Evolutionary conservation across 2,329 filamentous ascomycete species (phyloP).

Genomic region (Sporothrix schenckii): DNA sequence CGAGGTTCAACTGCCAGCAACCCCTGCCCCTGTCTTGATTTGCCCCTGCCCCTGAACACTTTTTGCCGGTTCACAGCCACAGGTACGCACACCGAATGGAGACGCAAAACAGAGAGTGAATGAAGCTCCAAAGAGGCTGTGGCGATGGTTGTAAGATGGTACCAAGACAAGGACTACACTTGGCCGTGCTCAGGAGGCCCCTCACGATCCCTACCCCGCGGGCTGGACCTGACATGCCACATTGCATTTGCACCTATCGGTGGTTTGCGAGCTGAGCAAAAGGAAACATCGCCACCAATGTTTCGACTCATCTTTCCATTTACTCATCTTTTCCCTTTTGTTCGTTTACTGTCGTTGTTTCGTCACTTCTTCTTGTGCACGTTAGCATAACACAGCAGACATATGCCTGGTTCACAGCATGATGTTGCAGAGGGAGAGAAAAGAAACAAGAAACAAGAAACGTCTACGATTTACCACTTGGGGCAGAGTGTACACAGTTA

Average conservation of each 20-base stretch:
- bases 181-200: slow-evolving; percentile 6
- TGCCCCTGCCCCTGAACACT: neutral
- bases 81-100: neutral
- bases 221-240: neutral
- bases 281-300: slow-evolving; percentile 25
- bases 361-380: neutral
- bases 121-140: slow-evolving; percentile 2
- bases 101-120: neutral
- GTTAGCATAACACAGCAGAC: neutral
- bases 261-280: neutral
- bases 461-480: neutral
- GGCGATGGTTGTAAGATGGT: slow-evolving; percentile 1
- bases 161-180: neutral
- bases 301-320: slow-evolving; percentile 20
- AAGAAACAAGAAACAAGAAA: slow-evolving; percentile 10
- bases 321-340: neutral
- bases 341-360: neutral
- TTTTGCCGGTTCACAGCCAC: slow-evolving; percentile 20
- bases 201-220: neutral
- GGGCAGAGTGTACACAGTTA: neutral
- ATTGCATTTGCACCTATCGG: neutral
- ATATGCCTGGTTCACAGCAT: neutral
- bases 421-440: neutral
- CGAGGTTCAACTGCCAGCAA: neutral
- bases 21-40: neutral